Base-by-base conservation (phyloP, 1,139 yeast species). In the Suhomyces wounanorum region DNA sequence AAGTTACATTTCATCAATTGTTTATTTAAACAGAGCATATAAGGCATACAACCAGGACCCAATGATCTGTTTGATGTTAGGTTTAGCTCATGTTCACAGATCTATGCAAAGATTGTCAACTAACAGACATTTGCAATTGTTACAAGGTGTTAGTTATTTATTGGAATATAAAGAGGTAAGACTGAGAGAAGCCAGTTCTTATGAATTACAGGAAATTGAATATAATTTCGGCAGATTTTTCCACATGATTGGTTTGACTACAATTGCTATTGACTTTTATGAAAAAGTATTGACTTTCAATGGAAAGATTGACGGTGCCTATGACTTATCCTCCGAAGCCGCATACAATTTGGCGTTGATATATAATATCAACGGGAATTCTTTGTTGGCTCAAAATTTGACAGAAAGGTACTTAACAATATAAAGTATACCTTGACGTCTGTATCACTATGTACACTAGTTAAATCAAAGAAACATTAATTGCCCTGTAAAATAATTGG, bases 51-150 rank as follows among this genome's bases (percentile, higher is more conserved):
- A 86, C 43, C 72, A 81, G 44, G 97, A 94, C 56, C 96, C 97
- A 0, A 82, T 89, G 75, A 73, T 94, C 1, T 79, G 91, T 55
- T 73, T 94, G 36, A 69, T 88, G 25, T 73, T 89, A 48, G 97
- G 95, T 0, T 69, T 94, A 40, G 84, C 92, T 0, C 94, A 92
- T 67, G 73, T 91, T n/a, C 97, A 92, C 60, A 78, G 99, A 39
- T 87, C 98, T 0, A 85, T 92, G 85, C 98, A 94, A 67, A 77
- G 99, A 56, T 83, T 89, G 51, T 85, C 96, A 13, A 77, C 85
- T 10, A 90, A 90, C 65, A 79, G 98, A 52, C 97, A 92, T 62
- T 77, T 87, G 51, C 97, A 92, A 63, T 75, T 94, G 30, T 72
- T 94, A 2, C 97, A 94, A 64, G 98, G 97, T 0, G 70, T 94